A percentile compares a stretch with the other conserved stretches of the same genome.
phyloP scores from a whole-genome alignment of 305 asterid species.

The Rubia tinctorum region DNA sequence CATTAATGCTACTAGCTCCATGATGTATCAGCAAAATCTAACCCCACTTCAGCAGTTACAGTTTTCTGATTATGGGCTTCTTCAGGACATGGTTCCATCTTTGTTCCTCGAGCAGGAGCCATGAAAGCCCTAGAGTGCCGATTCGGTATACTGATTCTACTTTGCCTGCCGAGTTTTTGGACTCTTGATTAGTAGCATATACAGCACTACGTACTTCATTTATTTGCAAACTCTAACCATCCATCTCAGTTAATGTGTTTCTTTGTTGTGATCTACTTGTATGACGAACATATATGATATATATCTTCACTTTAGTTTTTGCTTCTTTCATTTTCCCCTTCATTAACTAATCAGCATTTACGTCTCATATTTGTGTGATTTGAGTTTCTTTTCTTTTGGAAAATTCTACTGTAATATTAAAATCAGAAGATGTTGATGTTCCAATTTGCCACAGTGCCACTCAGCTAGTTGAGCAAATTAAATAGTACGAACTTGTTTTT shows the following conservation, averaged over 20 bases:
- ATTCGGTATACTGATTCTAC: not conserved
- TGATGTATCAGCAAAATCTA: slow-evolving; percentile 34
- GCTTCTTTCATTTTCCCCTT: not conserved
- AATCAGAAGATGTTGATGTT: no score
- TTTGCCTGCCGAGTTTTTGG: not conserved
- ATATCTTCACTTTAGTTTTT: not conserved
- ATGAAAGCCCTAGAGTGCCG: slow-evolving; percentile 6
- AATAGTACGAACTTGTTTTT: no score
- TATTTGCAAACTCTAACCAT: slow-evolving; percentile 1
- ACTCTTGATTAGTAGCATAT: not conserved
- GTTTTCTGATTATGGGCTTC: slow-evolving; percentile 44
- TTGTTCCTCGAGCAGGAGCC: slow-evolving; percentile 45
- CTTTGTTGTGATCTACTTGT: not conserved
- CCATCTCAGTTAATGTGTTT: not conserved
- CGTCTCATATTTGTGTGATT: not conserved
- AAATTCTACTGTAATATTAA: no score
- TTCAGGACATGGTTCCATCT: slow-evolving; percentile 56
- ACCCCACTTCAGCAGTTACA: slow-evolving; percentile 35
- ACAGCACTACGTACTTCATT: not conserved
- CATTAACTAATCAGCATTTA: not conserved
- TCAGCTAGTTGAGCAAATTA: no score
- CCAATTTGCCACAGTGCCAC: no score
- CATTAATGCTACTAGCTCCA: slow-evolving; percentile 14
- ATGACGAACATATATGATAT: not conserved
- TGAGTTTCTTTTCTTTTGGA: not conserved